Base-by-base conservation (phyloP, 208 protist genomes). In the Trypanosoma conorhini region DNA sequence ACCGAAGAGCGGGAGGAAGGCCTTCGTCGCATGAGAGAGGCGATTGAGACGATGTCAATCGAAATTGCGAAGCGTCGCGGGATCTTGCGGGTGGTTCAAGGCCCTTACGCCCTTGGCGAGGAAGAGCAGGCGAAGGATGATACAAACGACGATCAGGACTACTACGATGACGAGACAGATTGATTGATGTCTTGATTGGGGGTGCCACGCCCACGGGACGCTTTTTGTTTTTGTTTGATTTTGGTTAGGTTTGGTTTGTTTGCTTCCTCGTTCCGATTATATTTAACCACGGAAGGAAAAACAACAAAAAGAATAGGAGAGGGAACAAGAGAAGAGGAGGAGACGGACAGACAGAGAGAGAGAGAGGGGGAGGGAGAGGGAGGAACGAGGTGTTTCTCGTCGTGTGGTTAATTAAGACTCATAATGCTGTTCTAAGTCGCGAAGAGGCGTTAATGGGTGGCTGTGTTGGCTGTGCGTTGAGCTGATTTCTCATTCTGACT, bases 1-100 rank as follows among this genome's bases (percentile, higher is more conserved):
- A 97, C 96, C 3, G 83, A 98, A n/a, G 86, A 98, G 70, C 95
- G 95, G 70, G 93, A 99, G 28, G 82, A 94, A 59, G 98, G 97
- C 46, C 83, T 99, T 56, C 69, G 83, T 21, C 77, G 88, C 17
- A 81, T 99, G 64, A 87, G 82, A 28, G 76, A 91, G 28, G 92
- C 91, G 26, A 96, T 98, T 56, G 95, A 98, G 10, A 72, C 83
- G 10, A 89, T 99, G 73, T 86, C 87, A 33, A 68, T 83, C 21
- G 93, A 94, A 57, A 95, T 98, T 52, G 92, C 94, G 30, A 87
- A 89, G 56, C 89, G 88, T 28, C 86, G 89, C 7, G 97, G 95
- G 22, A 74, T 87, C 35, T 71, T 98, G 44, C 95, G 92, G 66
- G 81, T 98, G 59, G 84, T 97, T 44, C 82, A 70, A n/a, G 79